Base-by-base conservation (phyloP, 2,329 filamentous ascomycete species). In the Apiospora saccharicola region DNA sequence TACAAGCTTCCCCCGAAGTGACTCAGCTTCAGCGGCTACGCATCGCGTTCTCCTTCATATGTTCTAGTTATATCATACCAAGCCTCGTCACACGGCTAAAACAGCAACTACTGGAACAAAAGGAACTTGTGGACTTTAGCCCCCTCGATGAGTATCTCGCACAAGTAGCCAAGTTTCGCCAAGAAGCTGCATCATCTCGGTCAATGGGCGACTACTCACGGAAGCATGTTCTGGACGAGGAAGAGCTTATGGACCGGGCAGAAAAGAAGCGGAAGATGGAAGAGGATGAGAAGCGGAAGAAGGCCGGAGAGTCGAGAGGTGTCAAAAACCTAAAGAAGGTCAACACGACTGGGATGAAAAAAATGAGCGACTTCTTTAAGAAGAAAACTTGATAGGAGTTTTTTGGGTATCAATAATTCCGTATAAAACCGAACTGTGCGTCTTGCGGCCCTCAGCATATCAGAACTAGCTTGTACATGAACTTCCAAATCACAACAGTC, bases 301-400 rank as follows among this genome's bases (percentile, higher is more conserved):
- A 97, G 84, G 90, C 89, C 3, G 86, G 85, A 34, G 89, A 94
- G 83, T 96, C 93, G 74, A 87, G 91, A 41, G 95, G 90, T 0
- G 90, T 98, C 1, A 92, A 91, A 80, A 89, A 95, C 68, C 81
- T 99, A 78, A 93, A 93, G 81, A 99, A 98, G 84, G 96, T 95
- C 68, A 93, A 98, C 83, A 95, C 93, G 0, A 90, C 84, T 30
- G 96, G 96, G 1, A 99, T 99, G 96, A 96, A 93, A 88, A 99
- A 98, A 86, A 89, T 99, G 89, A 98, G 94, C 80, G 90, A 92
- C 74, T 99, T 99, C 84, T 99, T 99, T 82, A 90, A 90, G 73
- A 97, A 96, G 84, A 89, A 89, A 74, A 24, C 44, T 26, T 71
- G 57, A 57, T 37, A 34, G 26, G 26, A 49, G 34, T 69, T 47